phyloP scores from a whole-genome alignment of 2,329 filamentous ascomycete genomes.

The Arthroderma uncinatum region DNA sequence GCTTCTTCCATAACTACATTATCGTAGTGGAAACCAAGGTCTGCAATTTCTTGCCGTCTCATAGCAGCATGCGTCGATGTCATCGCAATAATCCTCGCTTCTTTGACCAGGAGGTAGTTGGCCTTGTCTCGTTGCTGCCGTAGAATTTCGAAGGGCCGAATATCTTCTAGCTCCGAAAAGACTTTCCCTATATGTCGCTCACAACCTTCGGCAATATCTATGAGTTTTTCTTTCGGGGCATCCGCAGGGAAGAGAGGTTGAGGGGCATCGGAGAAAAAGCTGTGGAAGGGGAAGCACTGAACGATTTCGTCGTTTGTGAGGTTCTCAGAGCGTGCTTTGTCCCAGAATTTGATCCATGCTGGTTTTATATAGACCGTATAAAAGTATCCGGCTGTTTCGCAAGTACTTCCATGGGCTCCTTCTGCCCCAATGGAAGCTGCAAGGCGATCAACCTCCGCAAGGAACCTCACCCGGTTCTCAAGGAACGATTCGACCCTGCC shows the following conservation, averaged over 20 bases:
- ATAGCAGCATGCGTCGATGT: constrained; percentile 97
- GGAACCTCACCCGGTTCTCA: constrained; percentile 66
- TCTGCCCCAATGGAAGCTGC: constrained; percentile 75
- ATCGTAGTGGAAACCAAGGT: constrained; percentile 91
- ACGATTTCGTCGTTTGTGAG: constrained; percentile 52
- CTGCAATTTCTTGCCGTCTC: constrained; percentile 76
- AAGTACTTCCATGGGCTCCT: constrained; percentile 89
- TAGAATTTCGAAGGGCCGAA: constrained; percentile 88
- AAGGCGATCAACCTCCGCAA: constrained; percentile 75
- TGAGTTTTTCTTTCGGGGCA: constrained; percentile 51
- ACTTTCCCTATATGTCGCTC: constrained; percentile 81
- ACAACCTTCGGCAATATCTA: constrained; percentile 74
- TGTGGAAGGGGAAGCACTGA: constrained; percentile 71
- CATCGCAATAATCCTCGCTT: constrained; percentile 97
- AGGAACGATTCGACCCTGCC: constrained; percentile 92
- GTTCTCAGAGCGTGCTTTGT: constrained; percentile 47
- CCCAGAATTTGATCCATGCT: constrained; percentile 75
- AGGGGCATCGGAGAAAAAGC: constrained; percentile 77
- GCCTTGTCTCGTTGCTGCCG: constrained; percentile 81
- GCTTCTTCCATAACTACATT: constrained; percentile 98
- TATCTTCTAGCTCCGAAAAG: constrained; percentile 84
- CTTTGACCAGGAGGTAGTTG: constrained; percentile 88
- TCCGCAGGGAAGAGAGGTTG: constrained; percentile 68
- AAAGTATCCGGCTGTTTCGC: constrained; percentile 95
- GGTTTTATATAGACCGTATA: constrained; percentile 83